Conservation (phyloP, 176 grass and related monocot species). For the Ensete ventricosum region DNA sequence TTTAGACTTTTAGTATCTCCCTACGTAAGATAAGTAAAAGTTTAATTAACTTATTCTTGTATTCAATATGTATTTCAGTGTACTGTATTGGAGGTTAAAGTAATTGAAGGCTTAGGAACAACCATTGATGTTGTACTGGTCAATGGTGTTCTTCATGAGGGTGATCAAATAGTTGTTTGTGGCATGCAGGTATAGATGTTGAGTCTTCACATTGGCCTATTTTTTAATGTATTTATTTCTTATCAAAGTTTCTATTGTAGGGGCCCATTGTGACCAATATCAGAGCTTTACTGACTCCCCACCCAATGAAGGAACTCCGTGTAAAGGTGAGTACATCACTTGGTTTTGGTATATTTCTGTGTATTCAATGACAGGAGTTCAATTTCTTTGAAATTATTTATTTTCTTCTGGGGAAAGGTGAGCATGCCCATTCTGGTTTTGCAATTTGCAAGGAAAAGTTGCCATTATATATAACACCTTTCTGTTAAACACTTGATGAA, state of each 20-base stretch:
- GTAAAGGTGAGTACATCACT: constrained; percentile 53
- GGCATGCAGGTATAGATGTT: constrained; percentile 64
- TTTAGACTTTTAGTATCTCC: too few species aligned
- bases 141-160: constrained; percentile 78
- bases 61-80: constrained; percentile 44
- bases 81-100: constrained; percentile 94
- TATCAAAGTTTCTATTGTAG: constrained; percentile 26
- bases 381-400: neutral
- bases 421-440: too few species aligned
- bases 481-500: too few species aligned
- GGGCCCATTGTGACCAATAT: constrained; percentile 71
- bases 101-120: constrained; percentile 83
- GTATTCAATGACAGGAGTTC: neutral
- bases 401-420: neutral
- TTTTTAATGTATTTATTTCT: constrained; percentile 8
- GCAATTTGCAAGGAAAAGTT: too few species aligned
- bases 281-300: constrained; percentile 84
- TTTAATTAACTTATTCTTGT: neutral
- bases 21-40: neutral
- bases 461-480: too few species aligned
- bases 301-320: constrained; percentile 90
- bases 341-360: constrained; percentile 3
- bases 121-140: constrained; percentile 89
- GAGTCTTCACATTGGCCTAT: neutral
- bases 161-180: constrained; percentile 89